Conservation (phyloP, 177 flowering plant genomes). For the Tripterygium wilfordii region DNA sequence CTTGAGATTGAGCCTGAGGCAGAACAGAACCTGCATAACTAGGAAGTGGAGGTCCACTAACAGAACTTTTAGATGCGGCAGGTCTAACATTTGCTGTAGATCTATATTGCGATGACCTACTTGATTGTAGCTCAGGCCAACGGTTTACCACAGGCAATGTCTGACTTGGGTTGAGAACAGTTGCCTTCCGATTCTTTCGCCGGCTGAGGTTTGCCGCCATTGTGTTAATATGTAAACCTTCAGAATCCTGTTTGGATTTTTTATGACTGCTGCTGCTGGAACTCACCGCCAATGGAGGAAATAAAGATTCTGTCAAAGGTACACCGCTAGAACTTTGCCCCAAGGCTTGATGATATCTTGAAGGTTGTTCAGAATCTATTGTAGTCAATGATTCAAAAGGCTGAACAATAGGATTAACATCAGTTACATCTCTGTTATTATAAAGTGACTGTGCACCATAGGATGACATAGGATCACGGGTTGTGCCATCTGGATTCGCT, state of each 20-base stretch:
- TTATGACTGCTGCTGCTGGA: slow-evolving; percentile 24
- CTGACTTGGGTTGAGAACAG: slow-evolving; percentile 6
- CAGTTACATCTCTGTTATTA: slow-evolving; percentile 24
- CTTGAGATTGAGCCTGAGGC: slow-evolving; percentile 8
- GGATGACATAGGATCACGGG: slow-evolving; percentile 24
- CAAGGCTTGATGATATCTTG: slow-evolving; percentile 76
- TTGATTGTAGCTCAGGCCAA: slow-evolving; percentile 13
- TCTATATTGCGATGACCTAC: slow-evolving; percentile 14
- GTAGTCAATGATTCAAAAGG: slow-evolving; percentile 47
- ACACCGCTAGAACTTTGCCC: slow-evolving; percentile 35
- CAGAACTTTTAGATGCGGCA: slow-evolving; percentile 17
- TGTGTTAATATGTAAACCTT: slow-evolving; percentile 21
- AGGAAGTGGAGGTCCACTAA: slow-evolving; percentile 25
- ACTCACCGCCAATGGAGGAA: slow-evolving; percentile 48
- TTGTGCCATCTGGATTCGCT: slow-evolving; percentile 28
- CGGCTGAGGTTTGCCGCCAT: slow-evolving; percentile 53
- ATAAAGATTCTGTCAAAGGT: slow-evolving; percentile 48
- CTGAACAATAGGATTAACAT: slow-evolving; percentile 34
- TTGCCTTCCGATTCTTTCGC: slow-evolving; percentile 17
- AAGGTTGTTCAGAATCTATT: slow-evolving; percentile 48
- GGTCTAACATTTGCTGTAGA: slow-evolving; percentile 17
- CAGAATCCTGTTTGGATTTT: slow-evolving; percentile 15
- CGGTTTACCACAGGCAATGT: slow-evolving; percentile 30
- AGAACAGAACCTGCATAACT: slow-evolving; percentile 35
- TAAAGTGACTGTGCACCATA: slow-evolving; percentile 18